phyloP scores from a whole-genome alignment of 331 rosid species.

The Telfairia occidentalis region DNA sequence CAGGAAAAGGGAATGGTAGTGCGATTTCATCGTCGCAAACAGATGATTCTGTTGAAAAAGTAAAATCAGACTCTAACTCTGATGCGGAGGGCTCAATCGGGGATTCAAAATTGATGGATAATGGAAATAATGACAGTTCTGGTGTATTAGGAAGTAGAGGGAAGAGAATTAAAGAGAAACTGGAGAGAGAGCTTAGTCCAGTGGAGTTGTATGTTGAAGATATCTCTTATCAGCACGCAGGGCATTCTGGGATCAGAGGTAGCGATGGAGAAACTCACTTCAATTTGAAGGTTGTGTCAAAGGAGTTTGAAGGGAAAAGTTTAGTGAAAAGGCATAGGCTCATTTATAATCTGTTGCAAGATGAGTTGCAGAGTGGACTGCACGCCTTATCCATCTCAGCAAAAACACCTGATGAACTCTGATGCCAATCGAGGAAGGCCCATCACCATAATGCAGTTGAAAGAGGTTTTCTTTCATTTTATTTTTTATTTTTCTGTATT shows the following conservation, averaged over 20 bases:
- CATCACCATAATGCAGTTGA: background rate
- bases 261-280: slow-evolving; percentile 79
- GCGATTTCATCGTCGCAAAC: slow-evolving; percentile 8
- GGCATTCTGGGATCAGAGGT: slow-evolving; percentile 68
- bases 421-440: slow-evolving; percentile 29
- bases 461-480: background rate
- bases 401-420: slow-evolving; percentile 40
- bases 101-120: background rate
- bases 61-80: slow-evolving; percentile 9
- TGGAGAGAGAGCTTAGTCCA: slow-evolving; percentile 50
- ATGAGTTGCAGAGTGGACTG: slow-evolving; percentile 64
- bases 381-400: slow-evolving; percentile 80
- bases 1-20: slow-evolving; percentile 28
- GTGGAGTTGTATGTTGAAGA: slow-evolving; percentile 54
- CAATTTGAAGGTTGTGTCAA: slow-evolving; percentile 57
- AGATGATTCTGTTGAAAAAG: slow-evolving; percentile 20
- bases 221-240: slow-evolving; percentile 77
- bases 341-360: slow-evolving; percentile 57
- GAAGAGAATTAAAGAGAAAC: slow-evolving; percentile 63
- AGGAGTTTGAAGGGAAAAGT: slow-evolving; percentile 75
- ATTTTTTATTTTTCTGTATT: background rate
- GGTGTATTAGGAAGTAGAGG: slow-evolving; percentile 51
- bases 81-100: background rate
- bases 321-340: slow-evolving; percentile 80
- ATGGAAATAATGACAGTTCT: slow-evolving; percentile 8